Evolutionary conservation across 2,329 filamentous ascomycete species (phyloP).

Genomic region (Ophiostoma novo-ulmi): DNA sequence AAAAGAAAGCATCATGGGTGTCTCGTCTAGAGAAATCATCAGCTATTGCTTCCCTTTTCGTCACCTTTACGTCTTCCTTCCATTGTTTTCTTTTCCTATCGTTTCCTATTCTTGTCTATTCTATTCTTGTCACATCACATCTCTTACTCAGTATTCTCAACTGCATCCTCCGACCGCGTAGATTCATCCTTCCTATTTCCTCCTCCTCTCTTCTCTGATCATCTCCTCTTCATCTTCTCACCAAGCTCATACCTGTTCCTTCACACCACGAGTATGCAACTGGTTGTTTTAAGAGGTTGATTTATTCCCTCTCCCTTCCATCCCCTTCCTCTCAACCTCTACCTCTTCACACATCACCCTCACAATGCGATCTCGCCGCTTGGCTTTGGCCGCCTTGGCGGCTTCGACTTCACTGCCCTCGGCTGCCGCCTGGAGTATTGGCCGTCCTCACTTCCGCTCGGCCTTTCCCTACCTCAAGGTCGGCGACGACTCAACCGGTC

Average conservation of each 20-base stretch:
- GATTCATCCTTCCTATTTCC: background rate
- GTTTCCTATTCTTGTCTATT: background rate
- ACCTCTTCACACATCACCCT: background rate
- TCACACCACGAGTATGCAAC: background rate
- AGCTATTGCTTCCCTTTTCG: background rate
- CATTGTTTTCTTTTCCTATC: background rate
- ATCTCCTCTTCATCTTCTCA: background rate
- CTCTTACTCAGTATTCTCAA: background rate
- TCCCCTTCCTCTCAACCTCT: background rate
- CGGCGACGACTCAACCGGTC: background rate
- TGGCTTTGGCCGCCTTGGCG: conserved; percentile 6
- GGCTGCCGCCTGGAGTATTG: background rate
- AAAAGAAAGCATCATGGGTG: background rate
- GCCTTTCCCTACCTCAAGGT: background rate
- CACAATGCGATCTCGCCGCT: conserved; percentile 7
- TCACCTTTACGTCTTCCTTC: background rate
- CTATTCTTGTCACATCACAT: background rate
- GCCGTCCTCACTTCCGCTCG: background rate
- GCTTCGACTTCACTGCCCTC: background rate
- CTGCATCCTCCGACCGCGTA: background rate
- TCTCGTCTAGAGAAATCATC: background rate
- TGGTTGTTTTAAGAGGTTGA: background rate
- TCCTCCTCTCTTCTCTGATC: background rate
- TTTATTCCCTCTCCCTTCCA: background rate
- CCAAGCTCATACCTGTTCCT: conserved; percentile 33